phyloP scores from a whole-genome alignment of 805 yeast genomes.

The Candida corydali region DNA sequence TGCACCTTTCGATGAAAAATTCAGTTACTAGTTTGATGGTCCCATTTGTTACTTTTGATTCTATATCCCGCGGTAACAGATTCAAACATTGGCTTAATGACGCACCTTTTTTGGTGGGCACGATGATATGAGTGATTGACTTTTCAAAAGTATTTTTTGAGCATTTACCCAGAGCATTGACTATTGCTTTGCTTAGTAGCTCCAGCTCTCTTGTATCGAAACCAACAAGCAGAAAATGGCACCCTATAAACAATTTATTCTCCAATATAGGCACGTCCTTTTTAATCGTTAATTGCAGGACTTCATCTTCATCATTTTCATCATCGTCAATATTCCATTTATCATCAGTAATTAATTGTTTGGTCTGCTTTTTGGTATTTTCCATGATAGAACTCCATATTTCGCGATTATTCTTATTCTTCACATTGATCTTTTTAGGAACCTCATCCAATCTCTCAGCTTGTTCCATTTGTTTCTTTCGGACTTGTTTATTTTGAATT shows the following conservation, averaged over 20 bases:
- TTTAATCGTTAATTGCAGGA: background rate
- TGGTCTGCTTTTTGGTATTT: constrained; percentile 13
- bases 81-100: constrained; percentile 23
- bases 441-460: background rate
- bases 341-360: constrained; percentile 15
- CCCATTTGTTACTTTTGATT: constrained; percentile 16
- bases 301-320: constrained; percentile 10
- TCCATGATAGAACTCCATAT: constrained; percentile 46
- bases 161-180: constrained; percentile 42
- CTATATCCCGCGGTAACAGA: constrained; percentile 21
- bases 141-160: constrained; percentile 14
- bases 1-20: constrained; percentile 74
- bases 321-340: constrained; percentile 24
- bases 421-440: constrained; percentile 1
- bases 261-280: background rate
- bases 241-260: constrained; percentile 35
- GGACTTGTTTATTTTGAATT: constrained; percentile 5
- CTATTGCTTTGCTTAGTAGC: constrained; percentile 39
- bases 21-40: constrained; percentile 53
- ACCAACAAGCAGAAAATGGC: constrained; percentile 40
- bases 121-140: constrained; percentile 27
- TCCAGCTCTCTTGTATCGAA: constrained; percentile 34
- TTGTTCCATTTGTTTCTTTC: constrained; percentile 7
- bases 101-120: constrained; percentile 28
- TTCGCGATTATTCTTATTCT: constrained; percentile 18